Conservation (phyloP, 768 basidiomycete genomes). For the Amanita fuliginea region DNA sequence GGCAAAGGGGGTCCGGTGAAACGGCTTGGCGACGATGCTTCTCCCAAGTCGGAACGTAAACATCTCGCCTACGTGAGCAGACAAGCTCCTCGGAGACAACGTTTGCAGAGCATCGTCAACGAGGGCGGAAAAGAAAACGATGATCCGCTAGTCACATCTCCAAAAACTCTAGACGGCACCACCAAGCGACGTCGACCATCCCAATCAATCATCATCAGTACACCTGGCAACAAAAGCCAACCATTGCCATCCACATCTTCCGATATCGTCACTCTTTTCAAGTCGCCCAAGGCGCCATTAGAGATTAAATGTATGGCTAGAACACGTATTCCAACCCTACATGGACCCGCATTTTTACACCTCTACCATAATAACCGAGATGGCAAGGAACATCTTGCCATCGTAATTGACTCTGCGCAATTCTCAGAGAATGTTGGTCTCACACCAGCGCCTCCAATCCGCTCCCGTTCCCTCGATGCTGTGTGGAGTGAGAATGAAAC, state of each 20-base stretch:
- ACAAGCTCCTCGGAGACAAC: conserved; percentile 63
- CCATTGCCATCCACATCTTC: conserved; percentile 7
- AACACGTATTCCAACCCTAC: conserved; percentile 93
- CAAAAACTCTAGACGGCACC: conserved; percentile 26
- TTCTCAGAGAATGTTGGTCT: conserved; percentile 34
- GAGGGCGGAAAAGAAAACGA: conserved; percentile 44
- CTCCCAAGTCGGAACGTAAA: conserved; percentile 28
- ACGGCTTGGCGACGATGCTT: conserved; percentile 33
- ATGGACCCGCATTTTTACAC: conserved; percentile 88
- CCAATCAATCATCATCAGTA: conserved; percentile 10
- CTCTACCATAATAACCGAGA: conserved; percentile 92
- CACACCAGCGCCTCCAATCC: conserved; percentile 49
- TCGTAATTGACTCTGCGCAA: conserved; percentile 90
- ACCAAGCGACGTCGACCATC: conserved; percentile 33
- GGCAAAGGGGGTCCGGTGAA: conserved; percentile 50
- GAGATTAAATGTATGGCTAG: conserved; percentile 91
- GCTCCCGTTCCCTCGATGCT: conserved; percentile 72
- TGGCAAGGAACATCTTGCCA: conserved; percentile 89
- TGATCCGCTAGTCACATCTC: conserved; percentile 17
- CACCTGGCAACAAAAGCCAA: conserved; percentile 15
- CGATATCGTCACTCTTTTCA: conserved; percentile 11
- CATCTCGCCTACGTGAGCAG: conserved; percentile 56
- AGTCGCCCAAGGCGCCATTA: conserved; percentile 24
- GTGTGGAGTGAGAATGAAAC: conserved; percentile 82
- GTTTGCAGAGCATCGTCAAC: conserved; percentile 24